Base-by-base conservation (phyloP, 805 yeast species). In the Metschnikowia gelsemii region DNA sequence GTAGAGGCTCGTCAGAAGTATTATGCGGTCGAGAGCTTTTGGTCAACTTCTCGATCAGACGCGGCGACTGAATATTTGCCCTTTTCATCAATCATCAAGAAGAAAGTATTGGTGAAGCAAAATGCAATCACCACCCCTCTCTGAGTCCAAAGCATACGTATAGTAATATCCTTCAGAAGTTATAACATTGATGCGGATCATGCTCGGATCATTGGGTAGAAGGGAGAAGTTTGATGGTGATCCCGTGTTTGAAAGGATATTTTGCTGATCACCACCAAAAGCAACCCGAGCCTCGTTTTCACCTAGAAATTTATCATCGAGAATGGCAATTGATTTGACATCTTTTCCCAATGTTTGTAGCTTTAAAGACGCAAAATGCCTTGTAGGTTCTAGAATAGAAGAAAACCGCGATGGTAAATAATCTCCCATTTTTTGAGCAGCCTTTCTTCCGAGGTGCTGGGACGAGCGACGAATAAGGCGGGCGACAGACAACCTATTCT, bases 91-190 rank as follows among this genome's bases (percentile, higher is more conserved):
- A 11, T 53, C 56, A 19, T 65, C 72, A 22, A 68, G 55, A 30
- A 84, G 65, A 5, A 83, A 74, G 55, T 80, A 83, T 55, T 87
- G 96, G 46, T 82, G 79, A 41, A 86, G 66, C 46, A 88, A 66
- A 28, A 84, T 78, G 63, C 98, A 91, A 57, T 90, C 96, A 2
- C 99, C 99, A 1, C 98, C 98, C 40, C 90, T 66, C 46, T 83
- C 95, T 0, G 93, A 82, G 47, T 88, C 93, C 33, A 91, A 66
- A 2, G 83, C 83, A 61, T 87, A 91, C 37, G 84, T 86, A 54
- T 83, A 84, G 51, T 86, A 84, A 50, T 76, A 78, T 0, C 98
- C 98, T 42, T 81, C 86, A 0, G 84, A 75, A 0, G 96, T 87
- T 3, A 87, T 87, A 5, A 89, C 91, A 43, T 80, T 74, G 11